Base-by-base conservation (phyloP, 2,329 filamentous ascomycete genomes). In the Verticillium dahliae region DNA sequence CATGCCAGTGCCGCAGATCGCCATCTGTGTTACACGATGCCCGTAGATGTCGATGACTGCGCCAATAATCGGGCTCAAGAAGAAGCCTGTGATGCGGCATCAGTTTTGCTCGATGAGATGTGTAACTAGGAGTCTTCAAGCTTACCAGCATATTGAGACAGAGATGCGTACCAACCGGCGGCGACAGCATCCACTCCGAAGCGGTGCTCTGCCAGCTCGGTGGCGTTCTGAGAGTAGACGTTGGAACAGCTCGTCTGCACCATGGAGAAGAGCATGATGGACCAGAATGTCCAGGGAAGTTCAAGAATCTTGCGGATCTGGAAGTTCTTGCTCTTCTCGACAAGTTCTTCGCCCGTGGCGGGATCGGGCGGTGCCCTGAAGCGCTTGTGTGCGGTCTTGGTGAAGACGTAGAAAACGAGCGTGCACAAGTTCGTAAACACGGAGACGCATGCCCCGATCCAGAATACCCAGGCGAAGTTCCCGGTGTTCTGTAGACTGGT, bases 361-460 rank as follows among this genome's bases (percentile, higher is more conserved):
- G 78, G 79, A 60, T 87, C 85, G 1, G 72, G 68, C 1, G 75
- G 77, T 2, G 77, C 78, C 1, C 70, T 66, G 60, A 80, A 86
- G 22, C 74, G 75, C 22, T 74, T 75, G 34, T 80, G 76, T 55
- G 78, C 80, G 70, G 79, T 82, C 7, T 75, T 75, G 0, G 78
- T 84, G 67, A 86, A 86, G 65, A 78, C 76, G 73, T 78, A 85
- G 69, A 86, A 87, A 10, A 75, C 70, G 0, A 78, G 60, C 0
- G 83, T 85, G 1, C 78, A 76, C 0, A 79, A 67, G 60, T 87
- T 87, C 10, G 84, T 86, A 62, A 87, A 87, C 1, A 87, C 61
- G 62, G 86, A 86, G 81, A 87, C 86, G 66, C 84, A 83, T 0
- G 87, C 83, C 0, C 80, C 78, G 10, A 80, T 81, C 85, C 85